phyloP scores from a whole-genome alignment of 805 yeast species.

The Starmerella scarabaei region DNA sequence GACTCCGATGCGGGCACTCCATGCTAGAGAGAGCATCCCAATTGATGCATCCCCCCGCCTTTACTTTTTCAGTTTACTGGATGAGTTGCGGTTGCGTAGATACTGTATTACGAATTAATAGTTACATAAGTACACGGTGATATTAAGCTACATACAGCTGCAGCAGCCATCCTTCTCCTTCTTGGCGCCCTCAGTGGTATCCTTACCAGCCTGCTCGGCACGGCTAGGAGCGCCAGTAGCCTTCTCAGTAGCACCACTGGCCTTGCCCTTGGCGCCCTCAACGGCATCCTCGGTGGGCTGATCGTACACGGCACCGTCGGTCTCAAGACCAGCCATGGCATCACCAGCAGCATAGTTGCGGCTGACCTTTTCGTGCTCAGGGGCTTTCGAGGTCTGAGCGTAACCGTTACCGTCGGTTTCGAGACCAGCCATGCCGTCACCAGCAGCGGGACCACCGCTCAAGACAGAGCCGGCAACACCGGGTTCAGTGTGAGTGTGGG shows the following conservation, averaged over 20 bases:
- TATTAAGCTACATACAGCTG: constrained; percentile 15
- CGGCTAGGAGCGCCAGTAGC: background rate
- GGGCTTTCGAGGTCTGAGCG: background rate
- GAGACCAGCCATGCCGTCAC: background rate
- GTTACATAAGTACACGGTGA: too few relatives aligned
- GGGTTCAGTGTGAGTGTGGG: too few relatives aligned
- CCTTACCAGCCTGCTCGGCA: too few relatives aligned
- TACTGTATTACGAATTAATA: too few relatives aligned
- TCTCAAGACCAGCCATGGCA: background rate
- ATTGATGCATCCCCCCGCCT: too few relatives aligned
- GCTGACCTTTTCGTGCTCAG: background rate
- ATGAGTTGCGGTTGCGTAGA: too few relatives aligned
- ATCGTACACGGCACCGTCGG: background rate
- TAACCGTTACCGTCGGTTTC: background rate
- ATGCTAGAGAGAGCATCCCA: too few relatives aligned
- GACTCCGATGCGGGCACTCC: too few relatives aligned
- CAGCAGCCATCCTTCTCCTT: constrained; percentile 18
- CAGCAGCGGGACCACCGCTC: background rate
- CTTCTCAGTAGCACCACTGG: background rate
- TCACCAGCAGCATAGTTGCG: too few relatives aligned
- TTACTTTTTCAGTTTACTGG: too few relatives aligned
- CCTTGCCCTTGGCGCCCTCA: background rate
- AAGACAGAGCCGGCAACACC: background rate
- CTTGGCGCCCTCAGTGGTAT: constrained; percentile 6
- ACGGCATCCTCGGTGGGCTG: background rate